Percentiles rank a stretch among this genome's conserved stretches.
Conservation (phyloP, 495 filamentous ascomycete species). For the Aspergillus hancockii region DNA sequence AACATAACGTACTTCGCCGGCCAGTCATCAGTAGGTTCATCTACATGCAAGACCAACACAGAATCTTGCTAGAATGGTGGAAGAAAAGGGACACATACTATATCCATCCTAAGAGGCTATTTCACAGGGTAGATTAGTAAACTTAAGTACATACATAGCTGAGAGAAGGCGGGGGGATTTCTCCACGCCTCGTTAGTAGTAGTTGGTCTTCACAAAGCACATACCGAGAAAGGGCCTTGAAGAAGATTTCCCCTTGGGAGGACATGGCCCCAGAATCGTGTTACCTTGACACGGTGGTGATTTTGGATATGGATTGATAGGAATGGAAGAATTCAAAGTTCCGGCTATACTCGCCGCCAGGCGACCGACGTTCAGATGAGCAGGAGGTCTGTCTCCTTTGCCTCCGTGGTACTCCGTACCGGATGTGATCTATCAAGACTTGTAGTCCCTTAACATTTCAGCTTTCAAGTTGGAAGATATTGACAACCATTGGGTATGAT, state of each 20-base stretch:
- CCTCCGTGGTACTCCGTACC: not conserved
- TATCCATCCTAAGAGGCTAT: constrained; percentile 45
- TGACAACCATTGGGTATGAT: too few relatives aligned
- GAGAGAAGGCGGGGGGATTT: not conserved
- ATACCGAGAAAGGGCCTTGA: constrained; percentile 47
- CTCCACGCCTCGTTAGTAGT: not conserved
- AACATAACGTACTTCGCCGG: constrained; percentile 57
- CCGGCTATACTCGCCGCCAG: not conserved
- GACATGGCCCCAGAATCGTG: constrained; percentile 18
- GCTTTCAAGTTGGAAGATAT: not conserved
- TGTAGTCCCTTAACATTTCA: not conserved
- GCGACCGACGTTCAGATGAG: not conserved
- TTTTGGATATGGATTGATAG: not conserved
- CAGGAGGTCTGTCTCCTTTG: not conserved
- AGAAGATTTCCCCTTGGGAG: constrained; percentile 36
- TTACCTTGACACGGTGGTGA: not conserved
- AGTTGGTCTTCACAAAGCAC: constrained; percentile 10
- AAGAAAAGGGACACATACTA: constrained; percentile 34
- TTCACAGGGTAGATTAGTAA: constrained; percentile 12
- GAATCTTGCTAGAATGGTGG: not conserved
- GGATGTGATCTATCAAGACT: not conserved
- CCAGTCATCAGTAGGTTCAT: not conserved
- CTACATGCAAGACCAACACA: not conserved
- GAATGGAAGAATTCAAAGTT: not conserved
- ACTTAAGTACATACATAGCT: not conserved